Conservation (phyloP, 805 yeast species). For the Ogataea pignaliae region DNA sequence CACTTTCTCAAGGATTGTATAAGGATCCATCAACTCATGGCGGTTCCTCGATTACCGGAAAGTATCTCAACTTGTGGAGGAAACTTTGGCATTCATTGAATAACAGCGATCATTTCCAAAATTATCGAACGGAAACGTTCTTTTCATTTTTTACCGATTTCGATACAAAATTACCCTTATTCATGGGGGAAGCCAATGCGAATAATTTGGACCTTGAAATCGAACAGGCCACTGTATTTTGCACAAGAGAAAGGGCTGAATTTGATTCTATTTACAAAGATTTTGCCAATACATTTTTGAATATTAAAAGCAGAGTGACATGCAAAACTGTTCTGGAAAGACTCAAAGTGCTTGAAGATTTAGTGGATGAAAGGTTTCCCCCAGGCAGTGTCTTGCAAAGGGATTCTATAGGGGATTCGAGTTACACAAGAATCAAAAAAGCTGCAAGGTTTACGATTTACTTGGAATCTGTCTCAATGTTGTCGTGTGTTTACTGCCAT, state of each 20-base stretch:
- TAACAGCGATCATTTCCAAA: slow-evolving; percentile 38
- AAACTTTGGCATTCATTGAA: slow-evolving; percentile 52
- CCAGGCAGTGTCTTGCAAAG: slow-evolving; percentile 21
- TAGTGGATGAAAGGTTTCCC: slow-evolving; percentile 11
- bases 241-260: slow-evolving; percentile 27
- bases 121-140: slow-evolving; percentile 31
- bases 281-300: slow-evolving; percentile 29
- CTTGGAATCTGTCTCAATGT: slow-evolving; percentile 10
- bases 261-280: slow-evolving; percentile 28
- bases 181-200: slow-evolving; percentile 25
- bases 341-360: slow-evolving; percentile 32
- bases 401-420: slow-evolving; percentile 6
- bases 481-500: slow-evolving; percentile 32
- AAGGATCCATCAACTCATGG: slow-evolving; percentile 38
- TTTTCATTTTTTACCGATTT: slow-evolving; percentile 32
- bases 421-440: slow-evolving; percentile 17
- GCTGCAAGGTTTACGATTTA: slow-evolving; percentile 15
- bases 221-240: slow-evolving; percentile 34
- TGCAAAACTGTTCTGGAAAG: slow-evolving; percentile 30
- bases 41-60: slow-evolving; percentile 24
- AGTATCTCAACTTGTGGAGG: slow-evolving; percentile 46
- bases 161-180: slow-evolving; percentile 41
- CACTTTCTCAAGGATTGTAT: slow-evolving; percentile 41
- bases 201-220: slow-evolving; percentile 32
- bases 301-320: slow-evolving; percentile 33